Evolutionary conservation across 176 grass and related monocot species (phyloP), one percentile per base, ranked within the genome.

Genomic region (Zea mays): DNA sequence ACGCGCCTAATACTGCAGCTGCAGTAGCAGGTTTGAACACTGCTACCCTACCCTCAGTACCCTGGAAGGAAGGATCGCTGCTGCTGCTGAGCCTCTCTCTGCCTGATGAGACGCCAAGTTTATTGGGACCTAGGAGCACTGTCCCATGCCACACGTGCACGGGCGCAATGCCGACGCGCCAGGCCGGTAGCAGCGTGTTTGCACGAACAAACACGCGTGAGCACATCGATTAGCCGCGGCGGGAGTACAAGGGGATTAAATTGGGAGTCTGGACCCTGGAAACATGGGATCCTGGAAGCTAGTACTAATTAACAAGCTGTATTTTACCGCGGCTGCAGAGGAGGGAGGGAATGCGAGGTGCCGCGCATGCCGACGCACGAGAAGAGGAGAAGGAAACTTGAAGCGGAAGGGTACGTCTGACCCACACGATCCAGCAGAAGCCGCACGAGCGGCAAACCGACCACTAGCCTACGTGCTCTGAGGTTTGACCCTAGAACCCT

Each of bases 321-420:
- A 27, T 82, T 78, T 82, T 82, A 84, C 79, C 21, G 7, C 54
- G 10, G 45, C 51, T 34, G 59, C 27, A 12, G 50, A 13, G 44
- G 27, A 33, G 19, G 55, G 55, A 58, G 19, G 55, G 55, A 58
- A 58, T 58, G 55, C 55, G 55, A 58, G 55, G 19, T 58, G 19
- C 55, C 55, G 55, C 55, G 19, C n/a, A 58, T 21, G 55, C 55
- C 55, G 55, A 58, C 19, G 19, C n/a, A 55, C 51, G 74, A 63
- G 81, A 74, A 79, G 76, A 63, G 86, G 74, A 45, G 83, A 64
- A 88, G 81, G 70, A 91, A 87, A 86, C 91, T 97, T 97, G 86
- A 83, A 84, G 43, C 69, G 63, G 73, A 97, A 97, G 94, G 55
- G 55, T 58, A 7, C 82, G 88, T 93, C 93, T 97, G 94, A 91